Evolutionary conservation across 495 filamentous ascomycete genomes (phyloP).

Genomic region (Jackrogersella minutella): DNA sequence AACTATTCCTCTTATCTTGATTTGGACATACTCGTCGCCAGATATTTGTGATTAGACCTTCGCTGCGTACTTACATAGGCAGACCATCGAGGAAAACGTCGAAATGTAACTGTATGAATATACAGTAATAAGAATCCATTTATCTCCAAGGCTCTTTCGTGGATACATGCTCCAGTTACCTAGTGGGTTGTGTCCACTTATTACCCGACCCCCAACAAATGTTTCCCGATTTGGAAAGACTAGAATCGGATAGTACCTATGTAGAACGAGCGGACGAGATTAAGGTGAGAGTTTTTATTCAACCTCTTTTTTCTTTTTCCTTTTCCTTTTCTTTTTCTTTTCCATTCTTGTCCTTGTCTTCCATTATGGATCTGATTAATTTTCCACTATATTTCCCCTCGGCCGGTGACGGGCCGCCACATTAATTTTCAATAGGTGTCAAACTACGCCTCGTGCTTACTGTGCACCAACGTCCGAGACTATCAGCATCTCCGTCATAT

Average conservation of each 20-base stretch:
- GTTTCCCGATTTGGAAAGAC: conserved; percentile 28
- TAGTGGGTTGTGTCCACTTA: conserved; percentile 27
- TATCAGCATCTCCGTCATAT: conserved; percentile 25
- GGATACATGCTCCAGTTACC: too few relatives aligned
- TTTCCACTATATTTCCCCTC: conserved; percentile 10
- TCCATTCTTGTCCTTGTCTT: neutral
- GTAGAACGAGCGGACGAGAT: conserved; percentile 10
- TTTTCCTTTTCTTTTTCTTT: conserved; percentile 8
- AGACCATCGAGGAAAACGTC: neutral
- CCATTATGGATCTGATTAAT: neutral
- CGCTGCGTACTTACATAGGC: too few relatives aligned
- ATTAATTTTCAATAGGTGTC: neutral
- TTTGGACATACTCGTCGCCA: too few relatives aligned
- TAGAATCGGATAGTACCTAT: conserved; percentile 5
- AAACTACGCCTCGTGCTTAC: conserved; percentile 26
- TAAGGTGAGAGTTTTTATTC: conserved; percentile 18
- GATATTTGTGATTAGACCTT: too few relatives aligned
- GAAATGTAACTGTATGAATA: neutral
- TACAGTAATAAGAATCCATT: conserved; percentile 27
- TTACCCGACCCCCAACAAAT: conserved; percentile 37
- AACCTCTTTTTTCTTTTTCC: conserved; percentile 18
- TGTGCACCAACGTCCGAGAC: conserved; percentile 28
- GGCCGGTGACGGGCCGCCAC: conserved; percentile 21
- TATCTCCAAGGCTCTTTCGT: conserved; percentile 2
- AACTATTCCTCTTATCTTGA: neutral